Evolutionary conservation across 176 grass and related monocot species (phyloP).

Genomic region (Rhynchospora pubera): DNA sequence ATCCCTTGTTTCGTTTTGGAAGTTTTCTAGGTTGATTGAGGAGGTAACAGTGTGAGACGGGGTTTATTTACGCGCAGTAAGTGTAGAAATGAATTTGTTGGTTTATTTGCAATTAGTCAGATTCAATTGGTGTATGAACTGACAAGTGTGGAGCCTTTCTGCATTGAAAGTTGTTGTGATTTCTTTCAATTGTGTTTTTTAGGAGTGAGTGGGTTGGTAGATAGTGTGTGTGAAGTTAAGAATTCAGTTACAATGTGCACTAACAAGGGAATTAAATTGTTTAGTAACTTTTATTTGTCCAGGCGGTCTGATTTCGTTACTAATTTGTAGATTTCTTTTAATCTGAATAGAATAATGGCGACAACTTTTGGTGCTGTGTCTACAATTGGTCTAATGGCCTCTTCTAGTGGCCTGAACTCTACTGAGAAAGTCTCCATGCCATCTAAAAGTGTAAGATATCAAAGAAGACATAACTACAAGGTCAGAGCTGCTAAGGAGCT

Average conservation of each 20-base stretch:
- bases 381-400: conserved; percentile 61
- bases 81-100: neutral
- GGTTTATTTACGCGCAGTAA: neutral
- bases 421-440: conserved; percentile 38
- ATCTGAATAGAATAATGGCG: conserved; percentile 43
- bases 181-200: neutral
- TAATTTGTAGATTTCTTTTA: neutral
- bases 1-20: neutral
- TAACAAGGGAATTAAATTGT: neutral
- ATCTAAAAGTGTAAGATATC: conserved; percentile 34
- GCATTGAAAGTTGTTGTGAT: neutral
- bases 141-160: neutral
- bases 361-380: conserved; percentile 62
- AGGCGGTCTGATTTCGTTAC: neutral
- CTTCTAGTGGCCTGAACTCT: conserved; percentile 37
- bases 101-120: neutral
- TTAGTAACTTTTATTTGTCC: neutral
- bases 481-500: conserved; percentile 77
- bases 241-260: neutral
- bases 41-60: neutral
- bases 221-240: neutral
- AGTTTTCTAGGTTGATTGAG: neutral
- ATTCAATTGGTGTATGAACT: neutral
- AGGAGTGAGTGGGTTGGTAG: neutral
- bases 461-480: conserved; percentile 46